A percentile compares a stretch with the other conserved stretches of the same genome.
Evolutionary conservation across 495 filamentous ascomycete species (phyloP).

Genomic region (Halenospora varia): DNA sequence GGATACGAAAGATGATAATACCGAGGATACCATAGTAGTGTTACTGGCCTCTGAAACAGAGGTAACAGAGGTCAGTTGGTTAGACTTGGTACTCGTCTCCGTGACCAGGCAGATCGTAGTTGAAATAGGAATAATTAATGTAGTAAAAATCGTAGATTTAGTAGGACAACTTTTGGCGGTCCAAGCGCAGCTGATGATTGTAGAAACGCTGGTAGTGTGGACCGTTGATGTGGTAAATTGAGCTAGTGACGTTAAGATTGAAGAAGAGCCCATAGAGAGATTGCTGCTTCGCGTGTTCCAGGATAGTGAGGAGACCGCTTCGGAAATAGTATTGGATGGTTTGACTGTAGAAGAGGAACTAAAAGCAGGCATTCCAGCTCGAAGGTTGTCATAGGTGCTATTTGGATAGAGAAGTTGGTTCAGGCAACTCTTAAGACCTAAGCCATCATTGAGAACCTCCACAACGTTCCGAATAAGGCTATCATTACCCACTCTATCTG

Average conservation of each 20-base stretch:
- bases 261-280: background rate
- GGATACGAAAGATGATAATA: background rate
- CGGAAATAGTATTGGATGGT: background rate
- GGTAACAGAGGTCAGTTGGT: background rate
- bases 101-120: background rate
- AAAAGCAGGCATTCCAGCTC: background rate
- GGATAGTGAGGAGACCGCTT: background rate
- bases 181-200: background rate
- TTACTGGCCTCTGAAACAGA: background rate
- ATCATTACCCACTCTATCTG: slow-evolving; percentile 60
- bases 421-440: background rate
- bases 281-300: background rate
- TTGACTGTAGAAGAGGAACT: background rate
- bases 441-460: background rate
- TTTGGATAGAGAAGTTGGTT: slow-evolving; percentile 5
- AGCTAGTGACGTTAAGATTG: background rate
- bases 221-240: background rate
- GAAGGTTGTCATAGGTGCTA: slow-evolving; percentile 2
- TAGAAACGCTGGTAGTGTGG: background rate
- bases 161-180: background rate
- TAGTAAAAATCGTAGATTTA: background rate
- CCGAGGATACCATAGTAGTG: background rate
- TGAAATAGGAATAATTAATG: background rate
- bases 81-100: background rate
- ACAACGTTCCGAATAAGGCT: slow-evolving; percentile 64